These are phyloP conservation scores for Solanum habrochaites DNA, from an alignment of 257 asterid species.

Conservation along the genomic window DNA sequence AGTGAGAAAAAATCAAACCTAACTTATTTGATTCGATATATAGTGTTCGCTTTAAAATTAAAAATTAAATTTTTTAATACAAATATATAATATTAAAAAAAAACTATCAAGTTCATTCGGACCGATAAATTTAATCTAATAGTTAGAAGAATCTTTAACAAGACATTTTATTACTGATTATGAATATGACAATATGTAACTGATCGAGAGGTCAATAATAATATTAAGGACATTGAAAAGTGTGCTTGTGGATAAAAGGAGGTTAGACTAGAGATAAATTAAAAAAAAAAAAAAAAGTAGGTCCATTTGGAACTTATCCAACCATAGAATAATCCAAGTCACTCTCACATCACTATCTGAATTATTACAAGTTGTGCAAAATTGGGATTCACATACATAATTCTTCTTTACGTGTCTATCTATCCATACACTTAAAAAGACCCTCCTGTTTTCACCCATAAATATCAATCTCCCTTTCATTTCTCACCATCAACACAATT, in stretches of 20 bases:
- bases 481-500: not conserved
- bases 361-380: not conserved
- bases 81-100: no score
- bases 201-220: not conserved
- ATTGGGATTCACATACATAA: not conserved
- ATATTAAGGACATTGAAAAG: not conserved
- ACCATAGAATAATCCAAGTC: not conserved
- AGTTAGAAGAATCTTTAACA: not conserved
- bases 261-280: not conserved
- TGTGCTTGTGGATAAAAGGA: not conserved
- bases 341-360: not conserved
- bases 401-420: not conserved
- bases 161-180: not conserved
- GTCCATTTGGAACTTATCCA: not conserved
- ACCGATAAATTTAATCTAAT: no score
- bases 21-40: not conserved
- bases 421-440: not conserved
- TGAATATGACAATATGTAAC: not conserved
- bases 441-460: not conserved
- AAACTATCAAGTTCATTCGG: no score
- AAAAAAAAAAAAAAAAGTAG: not conserved
- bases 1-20: not conserved
- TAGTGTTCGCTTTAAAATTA: no score
- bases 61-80: no score
- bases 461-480: not conserved